A percentile compares a stretch with the other conserved stretches of the same genome.
Evolutionary conservation across 768 basidiomycete genomes (phyloP).

Genomic region (Russula olivacea): DNA sequence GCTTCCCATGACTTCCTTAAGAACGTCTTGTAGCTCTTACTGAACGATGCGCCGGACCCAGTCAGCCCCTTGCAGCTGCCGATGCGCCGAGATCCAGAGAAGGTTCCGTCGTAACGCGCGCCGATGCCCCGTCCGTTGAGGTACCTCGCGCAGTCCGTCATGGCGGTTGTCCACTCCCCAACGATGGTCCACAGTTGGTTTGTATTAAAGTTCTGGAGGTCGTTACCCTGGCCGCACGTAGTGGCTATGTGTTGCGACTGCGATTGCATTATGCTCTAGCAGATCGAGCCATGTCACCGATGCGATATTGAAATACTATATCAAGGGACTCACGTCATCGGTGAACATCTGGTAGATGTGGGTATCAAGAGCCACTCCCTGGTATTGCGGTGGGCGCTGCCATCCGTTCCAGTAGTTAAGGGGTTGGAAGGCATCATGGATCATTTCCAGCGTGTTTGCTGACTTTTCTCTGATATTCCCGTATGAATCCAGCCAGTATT

Average conservation of each 20-base stretch:
- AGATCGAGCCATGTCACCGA: not conserved
- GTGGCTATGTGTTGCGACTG: conserved; percentile 52
- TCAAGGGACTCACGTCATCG: conserved; percentile 36
- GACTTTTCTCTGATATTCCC: conserved; percentile 56
- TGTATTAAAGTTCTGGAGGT: conserved; percentile 41
- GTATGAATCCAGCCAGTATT: conserved; percentile 73
- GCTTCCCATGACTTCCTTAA: conserved; percentile 80
- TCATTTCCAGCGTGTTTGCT: conserved; percentile 58
- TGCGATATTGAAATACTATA: too few relatives aligned
- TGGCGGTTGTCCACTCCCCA: conserved; percentile 80
- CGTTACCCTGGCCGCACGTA: conserved; percentile 46
- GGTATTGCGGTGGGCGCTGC: conserved; percentile 42
- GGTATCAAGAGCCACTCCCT: conserved; percentile 75
- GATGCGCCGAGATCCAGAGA: conserved; percentile 54
- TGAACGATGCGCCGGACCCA: conserved; percentile 67
- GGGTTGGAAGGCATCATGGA: conserved; percentile 77
- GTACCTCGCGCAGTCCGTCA: conserved; percentile 73
- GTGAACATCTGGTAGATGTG: conserved; percentile 77
- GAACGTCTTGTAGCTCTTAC: conserved; percentile 72
- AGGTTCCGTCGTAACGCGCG: conserved; percentile 52
- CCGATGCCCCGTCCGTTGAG: conserved; percentile 78
- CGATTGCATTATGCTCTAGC: conserved; percentile 44
- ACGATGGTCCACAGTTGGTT: conserved; percentile 70
- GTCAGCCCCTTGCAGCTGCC: conserved; percentile 74
- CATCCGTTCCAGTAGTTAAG: conserved; percentile 66